Evolutionary conservation across 2,329 filamentous ascomycete species (phyloP), one percentile per base, ranked within the genome.

Genomic region (Botrytis fabae): DNA sequence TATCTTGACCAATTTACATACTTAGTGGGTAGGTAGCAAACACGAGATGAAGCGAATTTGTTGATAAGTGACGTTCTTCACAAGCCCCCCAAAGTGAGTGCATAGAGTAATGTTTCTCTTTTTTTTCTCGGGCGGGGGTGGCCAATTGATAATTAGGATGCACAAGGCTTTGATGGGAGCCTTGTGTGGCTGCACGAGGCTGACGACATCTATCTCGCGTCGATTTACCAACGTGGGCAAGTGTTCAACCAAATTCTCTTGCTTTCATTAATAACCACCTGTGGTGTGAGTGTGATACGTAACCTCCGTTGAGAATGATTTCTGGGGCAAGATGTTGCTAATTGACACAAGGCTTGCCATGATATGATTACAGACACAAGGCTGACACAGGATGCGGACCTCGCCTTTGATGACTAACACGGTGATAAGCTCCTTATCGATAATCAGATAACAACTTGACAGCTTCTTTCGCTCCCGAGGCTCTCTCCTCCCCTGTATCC

Each of bases 1-100:
- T 60, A 60, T 75, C 73, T 25, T 71, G 54, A 54, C 44, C 28
- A 57, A 40, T 38, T 65, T n/a, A 73, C 44, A 72, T 69, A 57
- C n/a, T 18, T 57, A 0, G n/a, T 28, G 18, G 51, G 14, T 57
- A 28, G 14, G 51, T 28, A 70, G 54, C 20, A 48, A 70, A 61
- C 54, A 35, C 22, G 20, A 61, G 35, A 51, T 51, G 25, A n/a
- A 10, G 28, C 22, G 28, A 51, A 63, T n/a, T 12, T 32, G 16
- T 4, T 32, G n/a, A 57, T 18, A 38, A 70, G 66, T 59, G 66
- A 61, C 51, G 42, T 59, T 18, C 22, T 38, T 1, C 0, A 4
- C 18, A 44, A 57, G 28, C 18, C 28, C 35, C 20, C 1, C 35
- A n/a, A 46, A n/a, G n/a, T n/a, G n/a, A n/a, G 35, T 51, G 44